phyloP scores from a whole-genome alignment of 352 stramenopile species.

The Globisporangium camurandrum region DNA sequence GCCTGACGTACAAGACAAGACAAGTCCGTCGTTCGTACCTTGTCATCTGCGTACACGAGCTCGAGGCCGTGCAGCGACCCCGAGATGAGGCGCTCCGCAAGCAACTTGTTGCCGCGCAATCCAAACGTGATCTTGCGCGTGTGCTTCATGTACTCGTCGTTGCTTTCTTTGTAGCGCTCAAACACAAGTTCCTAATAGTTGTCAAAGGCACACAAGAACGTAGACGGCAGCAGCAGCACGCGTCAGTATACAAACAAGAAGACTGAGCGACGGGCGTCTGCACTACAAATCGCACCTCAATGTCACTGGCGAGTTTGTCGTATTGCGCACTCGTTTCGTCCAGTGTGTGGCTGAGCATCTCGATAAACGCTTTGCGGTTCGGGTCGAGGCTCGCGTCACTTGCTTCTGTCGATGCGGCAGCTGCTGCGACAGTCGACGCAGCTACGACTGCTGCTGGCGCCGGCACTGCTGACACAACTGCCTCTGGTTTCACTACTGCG shows the following conservation, averaged over 20 bases:
- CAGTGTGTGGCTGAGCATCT: conserved; percentile 64
- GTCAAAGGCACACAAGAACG: not conserved
- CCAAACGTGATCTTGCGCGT: conserved; percentile 76
- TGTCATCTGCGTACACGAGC: conserved; percentile 62
- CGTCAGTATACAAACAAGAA: too few relatives aligned
- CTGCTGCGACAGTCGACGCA: not conserved
- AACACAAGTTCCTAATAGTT: conserved; percentile 50
- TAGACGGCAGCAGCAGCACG: not conserved
- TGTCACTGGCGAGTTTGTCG: conserved; percentile 47
- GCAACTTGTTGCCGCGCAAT: conserved; percentile 53
- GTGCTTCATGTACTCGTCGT: conserved; percentile 66
- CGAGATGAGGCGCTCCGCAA: conserved; percentile 57
- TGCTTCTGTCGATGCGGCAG: conserved; percentile 10
- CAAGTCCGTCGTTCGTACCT: conserved; percentile 32
- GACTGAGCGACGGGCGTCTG: too few relatives aligned
- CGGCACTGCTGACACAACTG: too few relatives aligned
- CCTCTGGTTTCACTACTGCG: too few relatives aligned
- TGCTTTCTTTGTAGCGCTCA: conserved; percentile 76
- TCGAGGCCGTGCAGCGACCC: conserved; percentile 61
- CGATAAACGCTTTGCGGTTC: conserved; percentile 47
- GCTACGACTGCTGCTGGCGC: not conserved
- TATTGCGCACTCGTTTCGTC: conserved; percentile 27
- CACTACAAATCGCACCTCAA: conserved; percentile 71
- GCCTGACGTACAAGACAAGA: too few relatives aligned
- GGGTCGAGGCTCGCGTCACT: conserved; percentile 39